phyloP scores from a whole-genome alignment of 768 basidiomycete species.

The Mycena haematopus region DNA sequence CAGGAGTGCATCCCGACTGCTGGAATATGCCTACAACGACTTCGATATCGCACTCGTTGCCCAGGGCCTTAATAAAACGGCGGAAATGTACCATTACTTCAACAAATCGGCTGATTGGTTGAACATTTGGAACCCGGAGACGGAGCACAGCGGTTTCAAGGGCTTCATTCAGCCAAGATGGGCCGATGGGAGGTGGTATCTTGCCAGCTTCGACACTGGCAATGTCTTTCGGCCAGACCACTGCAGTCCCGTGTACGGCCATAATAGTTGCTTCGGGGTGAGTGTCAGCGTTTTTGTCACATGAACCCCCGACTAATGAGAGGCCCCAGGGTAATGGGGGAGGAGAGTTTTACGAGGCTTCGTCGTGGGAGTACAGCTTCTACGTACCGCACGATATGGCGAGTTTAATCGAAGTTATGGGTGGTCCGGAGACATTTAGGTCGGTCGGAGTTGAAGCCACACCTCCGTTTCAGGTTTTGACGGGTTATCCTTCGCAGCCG shows the following conservation, averaged over 20 bases:
- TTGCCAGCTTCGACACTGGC: conserved; percentile 5
- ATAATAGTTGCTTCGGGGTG: conserved; percentile 23
- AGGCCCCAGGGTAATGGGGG: conserved; percentile 9
- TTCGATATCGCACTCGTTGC: conserved; percentile 28
- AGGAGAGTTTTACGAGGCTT: conserved; percentile 29
- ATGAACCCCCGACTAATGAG: background rate
- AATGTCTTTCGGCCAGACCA: conserved; percentile 28
- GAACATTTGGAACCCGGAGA: conserved; percentile 29
- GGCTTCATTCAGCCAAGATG: conserved; percentile 27
- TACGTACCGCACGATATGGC: conserved; percentile 30
- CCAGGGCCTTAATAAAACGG: conserved; percentile 19
- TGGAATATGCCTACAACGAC: conserved; percentile 31
- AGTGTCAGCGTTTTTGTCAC: background rate
- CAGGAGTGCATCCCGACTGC: conserved; percentile 27
- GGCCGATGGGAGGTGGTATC: conserved; percentile 22
- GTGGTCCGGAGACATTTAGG: conserved; percentile 24
- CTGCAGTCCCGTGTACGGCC: conserved; percentile 29
- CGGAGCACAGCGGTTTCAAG: conserved; percentile 18
- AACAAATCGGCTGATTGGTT: conserved; percentile 25
- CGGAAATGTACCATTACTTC: conserved; percentile 18
- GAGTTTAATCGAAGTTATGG: conserved; percentile 17
- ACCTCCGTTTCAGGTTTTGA: background rate
- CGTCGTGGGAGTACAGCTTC: conserved; percentile 29
- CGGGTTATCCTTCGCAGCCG: conserved; percentile 2
- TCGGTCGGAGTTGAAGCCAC: background rate